These are phyloP conservation scores for Diaporthe vexans DNA, from an alignment of 2,329 filamentous ascomycete genomes.

Conservation along the genomic window DNA sequence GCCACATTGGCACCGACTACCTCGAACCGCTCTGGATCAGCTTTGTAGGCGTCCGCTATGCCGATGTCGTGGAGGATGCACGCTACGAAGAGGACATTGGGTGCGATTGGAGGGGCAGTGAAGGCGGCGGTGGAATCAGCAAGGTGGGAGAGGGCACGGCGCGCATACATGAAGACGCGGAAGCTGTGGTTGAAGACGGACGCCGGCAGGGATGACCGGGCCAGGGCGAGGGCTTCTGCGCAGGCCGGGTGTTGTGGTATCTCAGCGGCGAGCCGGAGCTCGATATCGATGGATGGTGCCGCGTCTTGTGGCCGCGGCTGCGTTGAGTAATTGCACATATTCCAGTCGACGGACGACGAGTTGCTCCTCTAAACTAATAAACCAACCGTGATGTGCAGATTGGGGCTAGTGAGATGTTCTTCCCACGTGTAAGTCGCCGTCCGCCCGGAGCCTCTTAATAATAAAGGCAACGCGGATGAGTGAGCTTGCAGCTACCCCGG, in stretches of 20 bases:
- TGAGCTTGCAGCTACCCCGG: constrained; percentile 9
- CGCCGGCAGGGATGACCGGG: constrained; percentile 43
- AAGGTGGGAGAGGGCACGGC: constrained; percentile 18
- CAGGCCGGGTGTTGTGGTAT: constrained; percentile 46
- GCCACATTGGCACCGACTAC: constrained; percentile 49
- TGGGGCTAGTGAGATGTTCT: not conserved
- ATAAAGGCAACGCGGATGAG: not conserved
- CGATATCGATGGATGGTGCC: not conserved
- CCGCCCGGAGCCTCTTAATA: not conserved
- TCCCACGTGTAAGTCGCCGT: not conserved
- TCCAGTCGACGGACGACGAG: not conserved
- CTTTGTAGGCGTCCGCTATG: constrained; percentile 48
- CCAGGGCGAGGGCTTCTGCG: constrained; percentile 44
- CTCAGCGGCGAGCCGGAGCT: constrained; percentile 38
- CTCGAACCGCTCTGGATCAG: constrained; percentile 52
- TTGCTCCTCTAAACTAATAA: not conserved
- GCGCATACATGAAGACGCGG: constrained; percentile 46
- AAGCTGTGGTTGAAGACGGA: constrained; percentile 48
- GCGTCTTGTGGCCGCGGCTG: not conserved
- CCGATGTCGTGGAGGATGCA: constrained; percentile 55
- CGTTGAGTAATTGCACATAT: constrained; percentile 8
- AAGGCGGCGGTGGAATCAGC: not conserved
- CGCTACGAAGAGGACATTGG: constrained; percentile 51
- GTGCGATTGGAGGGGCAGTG: not conserved
- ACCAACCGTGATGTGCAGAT: not conserved